phyloP scores from a whole-genome alignment of 768 basidiomycete genomes.

The Podaxis sp. region DNA sequence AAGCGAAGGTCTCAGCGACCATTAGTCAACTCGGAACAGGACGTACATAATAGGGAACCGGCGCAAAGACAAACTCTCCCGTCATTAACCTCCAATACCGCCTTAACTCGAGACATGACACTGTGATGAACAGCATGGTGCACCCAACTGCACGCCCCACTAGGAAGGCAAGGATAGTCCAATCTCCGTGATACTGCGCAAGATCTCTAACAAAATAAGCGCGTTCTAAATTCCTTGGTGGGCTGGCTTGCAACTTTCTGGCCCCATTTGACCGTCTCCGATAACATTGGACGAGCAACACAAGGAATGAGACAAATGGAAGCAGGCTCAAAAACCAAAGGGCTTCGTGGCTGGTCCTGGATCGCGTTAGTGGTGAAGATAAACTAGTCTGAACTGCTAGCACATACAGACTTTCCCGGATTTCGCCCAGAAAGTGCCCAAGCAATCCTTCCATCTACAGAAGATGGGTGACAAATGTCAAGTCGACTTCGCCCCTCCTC shows the following conservation, averaged over 20 bases:
- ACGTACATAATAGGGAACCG: slow-evolving; percentile 3
- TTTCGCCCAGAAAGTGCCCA: background rate
- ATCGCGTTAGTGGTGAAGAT: background rate
- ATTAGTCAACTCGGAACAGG: background rate
- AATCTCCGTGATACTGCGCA: slow-evolving; percentile 41
- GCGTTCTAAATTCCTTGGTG: background rate
- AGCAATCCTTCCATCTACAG: background rate
- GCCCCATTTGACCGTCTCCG: background rate
- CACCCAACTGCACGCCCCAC: slow-evolving; percentile 42
- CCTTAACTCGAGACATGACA: background rate
- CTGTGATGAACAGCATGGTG: slow-evolving; percentile 32
- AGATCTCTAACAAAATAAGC: slow-evolving; percentile 18
- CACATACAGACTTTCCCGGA: background rate
- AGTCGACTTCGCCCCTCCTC: background rate
- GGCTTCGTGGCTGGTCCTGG: background rate
- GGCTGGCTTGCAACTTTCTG: background rate
- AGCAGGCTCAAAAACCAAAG: slow-evolving; percentile 1
- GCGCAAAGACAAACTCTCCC: background rate
- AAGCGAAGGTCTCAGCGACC: background rate
- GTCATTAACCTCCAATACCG: background rate
- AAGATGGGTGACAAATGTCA: background rate
- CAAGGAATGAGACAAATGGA: background rate
- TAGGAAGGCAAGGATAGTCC: slow-evolving; percentile 42
- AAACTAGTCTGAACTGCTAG: background rate
- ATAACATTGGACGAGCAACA: slow-evolving; percentile 1